These are phyloP conservation scores for Orbilia brochopaga DNA, from an alignment of 2,329 filamentous ascomycete genomes.

Conservation along the genomic window DNA sequence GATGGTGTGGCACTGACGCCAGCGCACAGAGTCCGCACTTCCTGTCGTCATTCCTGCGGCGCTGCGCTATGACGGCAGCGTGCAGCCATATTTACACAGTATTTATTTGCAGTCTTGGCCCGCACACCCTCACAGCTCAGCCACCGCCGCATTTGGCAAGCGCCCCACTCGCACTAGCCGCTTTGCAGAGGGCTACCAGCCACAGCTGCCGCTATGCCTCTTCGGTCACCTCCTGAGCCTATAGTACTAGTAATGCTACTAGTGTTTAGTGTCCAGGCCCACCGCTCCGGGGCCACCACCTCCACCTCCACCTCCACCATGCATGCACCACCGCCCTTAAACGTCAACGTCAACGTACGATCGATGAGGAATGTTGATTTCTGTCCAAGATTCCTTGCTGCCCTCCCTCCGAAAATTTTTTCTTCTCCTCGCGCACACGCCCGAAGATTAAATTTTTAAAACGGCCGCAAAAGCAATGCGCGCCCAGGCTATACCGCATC, in stretches of 20 bases:
- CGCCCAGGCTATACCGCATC: slow-evolving; percentile 15
- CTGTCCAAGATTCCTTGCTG: slow-evolving; percentile 40
- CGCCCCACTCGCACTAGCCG: slow-evolving; percentile 11
- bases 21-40: too few species aligned
- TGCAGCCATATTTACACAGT: background rate
- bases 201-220: too few species aligned
- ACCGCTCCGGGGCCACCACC: too few species aligned
- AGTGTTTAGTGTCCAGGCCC: too few species aligned
- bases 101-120: slow-evolving; percentile 30
- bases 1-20: too few species aligned
- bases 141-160: slow-evolving; percentile 49
- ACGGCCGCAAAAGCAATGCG: slow-evolving; percentile 24
- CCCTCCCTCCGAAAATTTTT: slow-evolving; percentile 11
- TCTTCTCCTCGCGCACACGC: background rate
- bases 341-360: slow-evolving; percentile 25
- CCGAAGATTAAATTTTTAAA: background rate
- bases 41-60: too few species aligned
- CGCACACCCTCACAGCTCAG: slow-evolving; percentile 39
- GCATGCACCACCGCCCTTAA: background rate
- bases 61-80: background rate
- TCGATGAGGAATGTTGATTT: slow-evolving; percentile 47
- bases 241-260: too few species aligned
- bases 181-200: background rate
- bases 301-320: too few species aligned
- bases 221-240: too few species aligned